phyloP scores from a whole-genome alignment of 495 filamentous ascomycete species.

The Cladorrhinum samala region DNA sequence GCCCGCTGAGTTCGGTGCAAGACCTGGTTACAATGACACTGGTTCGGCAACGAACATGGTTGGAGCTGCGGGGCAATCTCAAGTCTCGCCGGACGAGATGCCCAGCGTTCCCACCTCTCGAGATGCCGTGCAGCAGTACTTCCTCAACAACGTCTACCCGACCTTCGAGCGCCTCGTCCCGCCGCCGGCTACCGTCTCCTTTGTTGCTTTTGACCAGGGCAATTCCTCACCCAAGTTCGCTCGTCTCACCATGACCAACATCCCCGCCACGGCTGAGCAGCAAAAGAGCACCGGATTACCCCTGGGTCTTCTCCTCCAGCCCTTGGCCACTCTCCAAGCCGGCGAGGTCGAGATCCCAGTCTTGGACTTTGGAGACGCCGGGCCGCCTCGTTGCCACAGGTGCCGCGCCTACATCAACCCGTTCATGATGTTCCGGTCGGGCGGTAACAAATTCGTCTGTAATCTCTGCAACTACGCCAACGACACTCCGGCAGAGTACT shows the following conservation, averaged over 20 bases:
- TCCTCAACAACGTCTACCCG: conserved; percentile 79
- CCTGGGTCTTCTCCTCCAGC: conserved; percentile 83
- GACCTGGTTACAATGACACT: conserved; percentile 29
- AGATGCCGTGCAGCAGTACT: conserved; percentile 75
- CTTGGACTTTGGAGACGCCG: conserved; percentile 87
- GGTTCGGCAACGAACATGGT: conserved; percentile 29
- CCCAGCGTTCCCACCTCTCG: conserved; percentile 85
- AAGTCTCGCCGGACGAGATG: conserved; percentile 87
- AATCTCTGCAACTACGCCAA: conserved; percentile 98
- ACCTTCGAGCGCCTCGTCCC: conserved; percentile 90
- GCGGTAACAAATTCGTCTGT: conserved; percentile 94
- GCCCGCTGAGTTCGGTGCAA: conserved; percentile 52
- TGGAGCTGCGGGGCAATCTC: conserved; percentile 55
- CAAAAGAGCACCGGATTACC: conserved; percentile 74
- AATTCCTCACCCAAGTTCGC: conserved; percentile 95
- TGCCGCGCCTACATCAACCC: conserved; percentile 98
- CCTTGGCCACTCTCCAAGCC: conserved; percentile 73
- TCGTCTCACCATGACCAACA: conserved; percentile 83
- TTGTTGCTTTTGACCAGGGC: conserved; percentile 88
- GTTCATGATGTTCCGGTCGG: conserved; percentile 94
- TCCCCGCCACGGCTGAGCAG: conserved; percentile 77
- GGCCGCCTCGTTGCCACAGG: conserved; percentile 86
- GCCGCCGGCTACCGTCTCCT: conserved; percentile 83
- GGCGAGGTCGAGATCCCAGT: conserved; percentile 88
- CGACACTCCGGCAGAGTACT: conserved; percentile 89